Conservation (phyloP, 2,329 filamentous ascomycete species). For the Apiospora marii region DNA sequence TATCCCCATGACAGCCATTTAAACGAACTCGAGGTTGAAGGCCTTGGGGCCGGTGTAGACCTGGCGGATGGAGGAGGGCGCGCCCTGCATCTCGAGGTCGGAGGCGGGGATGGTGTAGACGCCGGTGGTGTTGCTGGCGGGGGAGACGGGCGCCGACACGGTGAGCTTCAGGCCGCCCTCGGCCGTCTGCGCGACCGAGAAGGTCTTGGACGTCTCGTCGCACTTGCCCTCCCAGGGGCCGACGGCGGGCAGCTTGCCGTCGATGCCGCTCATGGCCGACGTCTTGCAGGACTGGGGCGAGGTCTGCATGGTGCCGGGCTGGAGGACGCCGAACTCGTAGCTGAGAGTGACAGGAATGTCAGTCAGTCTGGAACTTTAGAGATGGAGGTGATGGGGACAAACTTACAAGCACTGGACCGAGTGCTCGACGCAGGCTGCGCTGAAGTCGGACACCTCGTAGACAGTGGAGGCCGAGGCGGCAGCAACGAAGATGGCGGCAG, state of each 20-base stretch:
- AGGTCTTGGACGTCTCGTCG: slow-evolving; percentile 22
- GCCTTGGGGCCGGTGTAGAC: slow-evolving; percentile 23
- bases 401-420: slow-evolving; percentile 18
- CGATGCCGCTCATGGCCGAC: background rate
- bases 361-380: background rate
- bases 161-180: slow-evolving; percentile 13
- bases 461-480: slow-evolving; percentile 18
- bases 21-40: slow-evolving; percentile 18
- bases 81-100: slow-evolving; percentile 1
- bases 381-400: background rate
- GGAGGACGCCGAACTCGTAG: slow-evolving; percentile 21
- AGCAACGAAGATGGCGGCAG: slow-evolving; percentile 21
- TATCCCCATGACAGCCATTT: background rate
- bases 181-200: slow-evolving; percentile 3
- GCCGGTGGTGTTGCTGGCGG: slow-evolving; percentile 20
- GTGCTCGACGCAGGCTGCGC: slow-evolving; percentile 15
- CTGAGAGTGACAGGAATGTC: background rate
- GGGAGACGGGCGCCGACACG: slow-evolving; percentile 22
- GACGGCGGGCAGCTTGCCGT: slow-evolving; percentile 14
- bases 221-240: slow-evolving; percentile 19
- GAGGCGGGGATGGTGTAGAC: slow-evolving; percentile 18
- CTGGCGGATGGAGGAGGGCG: slow-evolving; percentile 8
- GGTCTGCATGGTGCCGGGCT: slow-evolving; percentile 20
- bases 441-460: slow-evolving; percentile 24
- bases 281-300: background rate